Evolutionary conservation across 495 filamentous ascomycete species (phyloP).

Genomic region (Letharia columbiana): DNA sequence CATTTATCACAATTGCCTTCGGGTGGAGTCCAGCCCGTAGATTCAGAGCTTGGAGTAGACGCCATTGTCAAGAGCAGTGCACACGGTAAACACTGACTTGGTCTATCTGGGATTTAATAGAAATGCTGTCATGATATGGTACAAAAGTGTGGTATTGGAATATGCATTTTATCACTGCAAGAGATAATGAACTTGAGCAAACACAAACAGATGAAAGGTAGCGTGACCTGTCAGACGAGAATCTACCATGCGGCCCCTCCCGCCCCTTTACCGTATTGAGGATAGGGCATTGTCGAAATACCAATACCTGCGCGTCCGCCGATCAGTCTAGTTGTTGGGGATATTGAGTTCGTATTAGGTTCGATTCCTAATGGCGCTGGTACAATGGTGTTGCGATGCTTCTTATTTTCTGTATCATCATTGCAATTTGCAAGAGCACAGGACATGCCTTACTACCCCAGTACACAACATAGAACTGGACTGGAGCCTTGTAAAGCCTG

Average conservation of each 20-base stretch:
- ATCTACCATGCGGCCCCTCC: neutral
- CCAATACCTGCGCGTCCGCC: neutral
- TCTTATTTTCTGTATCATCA: no score
- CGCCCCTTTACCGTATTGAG: neutral
- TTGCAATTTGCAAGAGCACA: neutral
- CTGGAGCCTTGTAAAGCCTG: no score
- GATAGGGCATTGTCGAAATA: neutral
- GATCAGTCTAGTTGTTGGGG: no score
- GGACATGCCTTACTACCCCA: neutral
- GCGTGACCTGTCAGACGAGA: no score
- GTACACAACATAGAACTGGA: no score
- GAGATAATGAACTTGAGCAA: neutral
- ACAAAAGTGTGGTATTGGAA: neutral
- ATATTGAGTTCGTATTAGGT: no score
- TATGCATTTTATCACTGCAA: neutral
- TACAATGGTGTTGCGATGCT: no score
- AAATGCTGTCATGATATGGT: neutral
- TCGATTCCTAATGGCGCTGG: no score
- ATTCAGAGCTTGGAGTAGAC: neutral
- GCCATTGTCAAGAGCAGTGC: slow-evolving; percentile 3
- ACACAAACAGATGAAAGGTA: neutral
- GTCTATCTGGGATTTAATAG: neutral
- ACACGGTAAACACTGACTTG: neutral
- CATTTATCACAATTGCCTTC: neutral
- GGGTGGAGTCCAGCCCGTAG: neutral